Evolutionary conservation across 1,284 basidiomycete genomes (phyloP), one percentile per base, ranked within the genome.

Genomic region (Sparassis latifolia): DNA sequence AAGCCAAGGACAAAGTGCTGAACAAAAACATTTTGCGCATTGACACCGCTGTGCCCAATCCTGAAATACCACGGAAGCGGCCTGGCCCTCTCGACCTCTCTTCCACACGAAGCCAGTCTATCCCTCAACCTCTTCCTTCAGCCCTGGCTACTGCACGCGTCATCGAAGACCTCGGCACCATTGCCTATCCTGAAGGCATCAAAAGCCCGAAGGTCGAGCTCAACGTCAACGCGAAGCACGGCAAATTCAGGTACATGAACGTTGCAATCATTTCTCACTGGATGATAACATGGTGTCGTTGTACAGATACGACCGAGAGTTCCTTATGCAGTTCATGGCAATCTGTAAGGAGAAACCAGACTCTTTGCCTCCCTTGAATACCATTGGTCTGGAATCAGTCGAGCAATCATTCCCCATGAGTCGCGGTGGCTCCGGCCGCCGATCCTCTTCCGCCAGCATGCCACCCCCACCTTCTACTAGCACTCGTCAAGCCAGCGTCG

Each of bases 291-390:
- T 33, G 29, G 32, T 44, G 20, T n/a, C n/a, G 1, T 51, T 38
- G 33, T 5, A 6, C 42, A 90, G 95, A 61, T 99, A 99, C 69
- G 94, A 98, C 69, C 92, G 96, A 45, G 92, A 96, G 42, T 99
- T 99, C 82, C 78, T 99, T 33, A 72, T 99, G 56, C 97, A 99
- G 66, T 99, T 99, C 75, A 97, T 97, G 92, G 74, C 75, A 39
- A 75, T 97, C 51, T 99, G 94, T 77, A 91, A 86, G 69, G 95
- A 97, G 70, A 96, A 94, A 71, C 96, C 97, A 1, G 89, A 89
- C 51, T 80, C 82, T 50, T 82, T 98, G 30, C 93, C 95, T 35
- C 82, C 91, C 55, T 79, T 98, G 45, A 92, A 96, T 60, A 86
- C 88, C 32, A 89, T 99, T 61, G 96, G 96, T 49, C 82, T 97